These are phyloP conservation scores for Neofusicoccum cordaticola DNA, from an alignment of 2,329 filamentous ascomycete genomes.

Conservation along the genomic window DNA sequence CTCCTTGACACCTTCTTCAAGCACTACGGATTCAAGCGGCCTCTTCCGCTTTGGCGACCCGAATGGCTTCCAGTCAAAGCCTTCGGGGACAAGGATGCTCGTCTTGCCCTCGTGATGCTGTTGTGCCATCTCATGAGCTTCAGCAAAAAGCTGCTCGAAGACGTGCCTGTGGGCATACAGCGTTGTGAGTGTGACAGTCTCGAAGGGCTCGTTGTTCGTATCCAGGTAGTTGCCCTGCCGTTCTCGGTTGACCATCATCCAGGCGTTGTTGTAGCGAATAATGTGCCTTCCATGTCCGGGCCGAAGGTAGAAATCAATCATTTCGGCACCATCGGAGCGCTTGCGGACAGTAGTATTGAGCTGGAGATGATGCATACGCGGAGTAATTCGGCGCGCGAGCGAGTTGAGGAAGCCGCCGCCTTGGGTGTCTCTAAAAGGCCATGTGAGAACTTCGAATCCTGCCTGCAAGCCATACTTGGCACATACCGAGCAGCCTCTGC, in stretches of 20 bases:
- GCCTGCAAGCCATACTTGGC: too few relatives aligned
- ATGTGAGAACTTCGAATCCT: neutral
- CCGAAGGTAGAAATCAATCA: slow-evolving; percentile 82
- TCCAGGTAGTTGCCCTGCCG: slow-evolving; percentile 73
- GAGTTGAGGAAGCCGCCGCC: slow-evolving; percentile 47
- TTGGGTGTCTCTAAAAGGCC: slow-evolving; percentile 27
- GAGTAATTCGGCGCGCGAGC: slow-evolving; percentile 57
- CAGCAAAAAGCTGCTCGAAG: slow-evolving; percentile 84
- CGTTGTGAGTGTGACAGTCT: slow-evolving; percentile 88
- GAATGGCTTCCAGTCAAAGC: slow-evolving; percentile 80
- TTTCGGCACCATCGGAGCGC: slow-evolving; percentile 64
- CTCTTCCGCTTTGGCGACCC: slow-evolving; percentile 83
- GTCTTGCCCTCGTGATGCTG: slow-evolving; percentile 89
- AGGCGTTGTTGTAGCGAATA: slow-evolving; percentile 80
- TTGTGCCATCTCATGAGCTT: slow-evolving; percentile 78
- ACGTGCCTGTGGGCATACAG: slow-evolving; percentile 85
- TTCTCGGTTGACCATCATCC: slow-evolving; percentile 81
- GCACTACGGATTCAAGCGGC: slow-evolving; percentile 80
- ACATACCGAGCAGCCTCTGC: neutral
- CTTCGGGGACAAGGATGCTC: slow-evolving; percentile 75
- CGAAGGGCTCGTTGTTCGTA: slow-evolving; percentile 84
- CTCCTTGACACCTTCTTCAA: slow-evolving; percentile 82
- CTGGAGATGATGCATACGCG: slow-evolving; percentile 61
- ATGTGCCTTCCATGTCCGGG: slow-evolving; percentile 89
- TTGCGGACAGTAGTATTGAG: slow-evolving; percentile 63